Conservation (phyloP, 2,329 filamentous ascomycete species). For the Chaetomium globosum region DNA sequence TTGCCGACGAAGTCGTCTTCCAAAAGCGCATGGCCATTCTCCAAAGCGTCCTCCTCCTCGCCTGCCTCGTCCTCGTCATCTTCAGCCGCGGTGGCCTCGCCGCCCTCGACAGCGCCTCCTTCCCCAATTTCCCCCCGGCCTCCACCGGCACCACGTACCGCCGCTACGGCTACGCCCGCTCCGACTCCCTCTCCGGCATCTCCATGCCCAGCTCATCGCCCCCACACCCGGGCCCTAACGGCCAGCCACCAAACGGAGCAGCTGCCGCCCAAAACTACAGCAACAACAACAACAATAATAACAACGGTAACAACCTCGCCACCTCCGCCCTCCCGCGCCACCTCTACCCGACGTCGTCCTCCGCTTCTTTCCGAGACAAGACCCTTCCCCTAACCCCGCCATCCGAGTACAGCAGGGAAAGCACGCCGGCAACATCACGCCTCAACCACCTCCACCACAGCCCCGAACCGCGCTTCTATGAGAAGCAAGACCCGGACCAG, state of each 20-base stretch:
- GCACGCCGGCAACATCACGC: constrained; percentile 30
- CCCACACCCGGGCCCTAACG: not conserved
- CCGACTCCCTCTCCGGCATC: constrained; percentile 22
- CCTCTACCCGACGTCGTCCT: constrained; percentile 14
- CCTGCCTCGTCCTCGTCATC: constrained; percentile 84
- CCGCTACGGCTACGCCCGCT: constrained; percentile 24
- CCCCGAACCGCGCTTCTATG: constrained; percentile 24
- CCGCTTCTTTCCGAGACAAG: constrained; percentile 38
- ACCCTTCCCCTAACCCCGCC: constrained; percentile 41
- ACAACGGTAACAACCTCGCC: constrained; percentile 22
- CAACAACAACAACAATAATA: not conserved
- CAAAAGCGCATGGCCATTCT: constrained; percentile 92
- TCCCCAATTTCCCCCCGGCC: constrained; percentile 21
- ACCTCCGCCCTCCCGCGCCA: constrained; percentile 29
- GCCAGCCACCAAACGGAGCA: not conserved
- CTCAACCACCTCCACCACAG: constrained; percentile 25
- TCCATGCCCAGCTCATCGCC: constrained; percentile 19
- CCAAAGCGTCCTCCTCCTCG: constrained; percentile 82
- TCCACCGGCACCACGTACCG: constrained; percentile 31
- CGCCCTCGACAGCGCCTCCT: constrained; percentile 15
- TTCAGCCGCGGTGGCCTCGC: constrained; percentile 63
- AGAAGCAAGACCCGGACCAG: not conserved
- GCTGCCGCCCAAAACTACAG: not conserved
- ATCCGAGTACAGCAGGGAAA: constrained; percentile 37
- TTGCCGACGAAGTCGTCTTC: constrained; percentile 89